phyloP scores from a whole-genome alignment of 805 yeast species.

The Crinitomyces ghanaensis region DNA sequence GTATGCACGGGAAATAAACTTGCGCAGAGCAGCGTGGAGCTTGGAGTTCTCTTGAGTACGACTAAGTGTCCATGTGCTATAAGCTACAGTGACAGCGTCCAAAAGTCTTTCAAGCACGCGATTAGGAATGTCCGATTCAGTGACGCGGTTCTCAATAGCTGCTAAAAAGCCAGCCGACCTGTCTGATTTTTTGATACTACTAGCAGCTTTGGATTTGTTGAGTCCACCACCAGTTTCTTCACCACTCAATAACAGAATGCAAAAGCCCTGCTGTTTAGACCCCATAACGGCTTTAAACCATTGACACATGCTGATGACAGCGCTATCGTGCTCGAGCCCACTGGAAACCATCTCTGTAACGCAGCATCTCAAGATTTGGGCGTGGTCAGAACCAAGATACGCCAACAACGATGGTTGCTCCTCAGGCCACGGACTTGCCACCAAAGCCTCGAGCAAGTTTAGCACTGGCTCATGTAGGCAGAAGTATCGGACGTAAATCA shows the following conservation, averaged over 20 bases:
- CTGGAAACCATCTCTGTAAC: conserved; percentile 50
- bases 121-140: conserved; percentile 8
- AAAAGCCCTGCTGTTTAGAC: conserved; percentile 25
- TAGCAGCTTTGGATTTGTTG: conserved; percentile 6
- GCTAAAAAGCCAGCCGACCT: conserved; percentile 16
- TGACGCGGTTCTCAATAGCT: conserved; percentile 19
- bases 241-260: conserved; percentile 27
- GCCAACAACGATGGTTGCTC: conserved; percentile 73
- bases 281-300: not conserved
- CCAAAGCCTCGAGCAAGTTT: conserved; percentile 37
- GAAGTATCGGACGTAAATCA: conserved; percentile 41
- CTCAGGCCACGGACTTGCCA: conserved; percentile 24
- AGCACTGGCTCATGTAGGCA: conserved; percentile 41
- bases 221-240: conserved; percentile 20
- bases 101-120: conserved; percentile 42
- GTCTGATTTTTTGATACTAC: conserved; percentile 1
- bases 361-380: conserved; percentile 48
- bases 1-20: conserved; percentile 6
- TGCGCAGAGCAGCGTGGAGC: conserved; percentile 7
- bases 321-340: conserved; percentile 21
- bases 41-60: conserved; percentile 39
- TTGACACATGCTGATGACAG: conserved; percentile 6
- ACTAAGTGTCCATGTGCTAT: conserved; percentile 65
- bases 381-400: conserved; percentile 56
- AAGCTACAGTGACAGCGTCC: conserved; percentile 63